Evolutionary conservation across 208 protist species (phyloP).

Genomic region (Leishmania martiniquensis): DNA sequence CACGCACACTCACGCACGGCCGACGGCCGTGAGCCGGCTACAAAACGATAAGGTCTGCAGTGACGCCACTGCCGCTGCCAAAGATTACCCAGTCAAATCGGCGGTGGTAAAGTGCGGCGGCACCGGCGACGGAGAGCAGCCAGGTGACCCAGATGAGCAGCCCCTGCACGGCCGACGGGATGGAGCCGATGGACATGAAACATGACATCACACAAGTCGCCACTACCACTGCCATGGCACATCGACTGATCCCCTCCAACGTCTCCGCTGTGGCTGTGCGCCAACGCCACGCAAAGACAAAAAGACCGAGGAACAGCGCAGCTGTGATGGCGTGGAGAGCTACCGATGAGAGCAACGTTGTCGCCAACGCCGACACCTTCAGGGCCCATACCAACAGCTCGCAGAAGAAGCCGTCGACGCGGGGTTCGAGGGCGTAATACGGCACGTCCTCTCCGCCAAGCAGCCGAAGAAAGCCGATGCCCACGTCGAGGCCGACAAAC

Average conservation of each 20-base stretch:
- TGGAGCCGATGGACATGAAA: conserved; percentile 15
- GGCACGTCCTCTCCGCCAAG: conserved; percentile 9
- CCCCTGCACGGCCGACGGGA: conserved; percentile 7
- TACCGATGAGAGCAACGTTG: conserved; percentile 9
- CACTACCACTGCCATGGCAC: conserved; percentile 13
- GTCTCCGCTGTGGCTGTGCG: conserved; percentile 21
- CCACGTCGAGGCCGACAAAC: conserved; percentile 24
- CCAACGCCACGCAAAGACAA: conserved; percentile 5
- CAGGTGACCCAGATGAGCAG: conserved; percentile 20
- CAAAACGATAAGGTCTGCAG: conserved; percentile 30
- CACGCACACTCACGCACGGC: neutral
- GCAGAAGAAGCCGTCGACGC: conserved; percentile 26
- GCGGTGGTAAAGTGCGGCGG: conserved; percentile 12
- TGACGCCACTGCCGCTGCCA: conserved; percentile 24
- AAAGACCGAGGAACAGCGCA: conserved; percentile 14
- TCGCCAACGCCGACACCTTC: conserved; percentile 24
- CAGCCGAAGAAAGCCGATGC: conserved; percentile 14
- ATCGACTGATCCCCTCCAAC: conserved; percentile 25
- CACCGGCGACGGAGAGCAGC: conserved; percentile 13
- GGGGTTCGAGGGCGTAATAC: conserved; percentile 36
- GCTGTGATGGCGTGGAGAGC: conserved; percentile 9
- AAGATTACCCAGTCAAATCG: conserved; percentile 31
- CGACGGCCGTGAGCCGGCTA: neutral
- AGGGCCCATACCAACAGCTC: conserved; percentile 32
- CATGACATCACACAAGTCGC: conserved; percentile 8